Conservation (phyloP, 257 asterid genomes). For the Capsicum chinense region DNA sequence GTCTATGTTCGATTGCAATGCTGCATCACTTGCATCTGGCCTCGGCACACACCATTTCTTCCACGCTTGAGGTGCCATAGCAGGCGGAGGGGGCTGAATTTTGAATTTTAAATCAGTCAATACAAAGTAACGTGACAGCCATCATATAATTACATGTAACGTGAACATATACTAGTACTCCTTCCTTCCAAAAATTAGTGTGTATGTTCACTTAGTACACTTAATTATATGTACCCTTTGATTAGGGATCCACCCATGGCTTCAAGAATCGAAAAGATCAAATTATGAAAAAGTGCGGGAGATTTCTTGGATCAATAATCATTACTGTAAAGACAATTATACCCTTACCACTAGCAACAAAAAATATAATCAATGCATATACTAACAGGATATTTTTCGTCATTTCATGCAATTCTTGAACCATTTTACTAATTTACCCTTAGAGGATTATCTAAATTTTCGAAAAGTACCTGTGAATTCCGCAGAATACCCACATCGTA, state of each 20-base stretch:
- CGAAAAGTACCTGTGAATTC: neutral
- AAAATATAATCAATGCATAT: no score
- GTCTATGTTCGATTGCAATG: conserved; percentile 53
- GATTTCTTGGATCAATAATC: conserved; percentile 45
- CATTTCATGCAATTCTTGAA: no score
- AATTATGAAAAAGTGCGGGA: conserved; percentile 51
- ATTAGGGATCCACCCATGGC: no score
- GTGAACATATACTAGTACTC: no score
- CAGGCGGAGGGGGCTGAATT: neutral
- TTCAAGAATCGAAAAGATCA: conserved; percentile 56
- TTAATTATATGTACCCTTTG: no score
- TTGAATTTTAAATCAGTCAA: neutral
- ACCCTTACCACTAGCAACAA: conserved; percentile 41
- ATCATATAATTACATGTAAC: no score
- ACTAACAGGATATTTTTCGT: no score
- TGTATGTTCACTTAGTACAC: no score
- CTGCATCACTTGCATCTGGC: conserved; percentile 39
- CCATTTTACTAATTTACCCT: neutral
- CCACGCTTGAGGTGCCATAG: conserved; percentile 34
- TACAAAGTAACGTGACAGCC: no score
- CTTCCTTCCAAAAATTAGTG: no score
- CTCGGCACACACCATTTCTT: conserved; percentile 52
- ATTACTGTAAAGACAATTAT: conserved; percentile 43
- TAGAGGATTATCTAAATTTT: neutral
- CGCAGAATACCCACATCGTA: conserved; percentile 33